Evolutionary conservation across 768 basidiomycete species (phyloP).

Genomic region (Tephrocybe sp.): DNA sequence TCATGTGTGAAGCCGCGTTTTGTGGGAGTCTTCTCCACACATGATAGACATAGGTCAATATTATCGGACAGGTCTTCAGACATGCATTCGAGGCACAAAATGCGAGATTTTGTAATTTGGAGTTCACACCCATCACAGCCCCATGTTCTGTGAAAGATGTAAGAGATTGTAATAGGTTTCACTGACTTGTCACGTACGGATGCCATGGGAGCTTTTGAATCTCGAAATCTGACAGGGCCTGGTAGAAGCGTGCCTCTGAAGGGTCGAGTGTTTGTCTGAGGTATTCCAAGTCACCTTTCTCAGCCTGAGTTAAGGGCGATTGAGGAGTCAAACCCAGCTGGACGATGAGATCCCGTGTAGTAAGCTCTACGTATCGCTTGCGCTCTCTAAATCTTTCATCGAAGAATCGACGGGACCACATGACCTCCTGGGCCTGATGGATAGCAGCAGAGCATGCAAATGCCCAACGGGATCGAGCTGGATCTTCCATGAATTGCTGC

Average conservation of each 20-base stretch:
- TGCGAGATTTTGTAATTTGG: slow-evolving; percentile 30
- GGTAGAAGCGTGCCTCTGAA: slow-evolving; percentile 34
- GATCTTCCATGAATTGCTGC: slow-evolving; percentile 26
- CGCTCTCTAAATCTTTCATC: slow-evolving; percentile 29
- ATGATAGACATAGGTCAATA: slow-evolving; percentile 31
- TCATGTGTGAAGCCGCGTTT: slow-evolving; percentile 32
- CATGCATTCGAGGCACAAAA: slow-evolving; percentile 33
- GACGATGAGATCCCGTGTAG: slow-evolving; percentile 27
- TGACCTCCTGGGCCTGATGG: slow-evolving; percentile 27
- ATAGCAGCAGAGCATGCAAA: slow-evolving; percentile 31
- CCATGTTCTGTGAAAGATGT: slow-evolving; percentile 20
- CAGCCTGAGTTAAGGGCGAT: slow-evolving; percentile 24
- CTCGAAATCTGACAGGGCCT: slow-evolving; percentile 31
- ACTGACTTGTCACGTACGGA: slow-evolving; percentile 23
- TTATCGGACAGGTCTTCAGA: slow-evolving; percentile 32
- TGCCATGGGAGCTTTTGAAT: slow-evolving; percentile 35
- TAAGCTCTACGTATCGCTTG: slow-evolving; percentile 30
- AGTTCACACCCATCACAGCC: slow-evolving; percentile 33
- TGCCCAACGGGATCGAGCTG: slow-evolving; percentile 31
- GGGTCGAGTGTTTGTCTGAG: slow-evolving; percentile 30
- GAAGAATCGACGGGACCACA: slow-evolving; percentile 33
- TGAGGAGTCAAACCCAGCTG: slow-evolving; percentile 31
- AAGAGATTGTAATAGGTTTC: background rate
- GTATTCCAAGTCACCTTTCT: slow-evolving; percentile 29
- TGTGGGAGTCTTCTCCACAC: slow-evolving; percentile 27